These are phyloP conservation scores for Aspergillus biplanus DNA, from an alignment of 495 filamentous ascomycete species.

Conservation along the genomic window DNA sequence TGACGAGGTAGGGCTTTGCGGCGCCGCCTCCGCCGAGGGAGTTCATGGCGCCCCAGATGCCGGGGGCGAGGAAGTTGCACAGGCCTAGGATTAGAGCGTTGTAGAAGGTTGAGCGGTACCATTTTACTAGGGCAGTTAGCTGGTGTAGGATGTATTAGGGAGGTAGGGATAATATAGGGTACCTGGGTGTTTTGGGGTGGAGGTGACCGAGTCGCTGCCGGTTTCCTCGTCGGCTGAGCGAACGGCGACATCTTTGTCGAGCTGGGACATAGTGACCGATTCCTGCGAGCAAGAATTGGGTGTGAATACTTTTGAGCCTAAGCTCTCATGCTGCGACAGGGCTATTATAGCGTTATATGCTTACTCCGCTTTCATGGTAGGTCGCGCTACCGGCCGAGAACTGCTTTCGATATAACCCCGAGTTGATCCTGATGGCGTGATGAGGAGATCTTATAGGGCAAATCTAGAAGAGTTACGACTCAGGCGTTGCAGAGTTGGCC, in stretches of 20 bases:
- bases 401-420: too few species aligned
- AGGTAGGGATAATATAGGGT: background rate
- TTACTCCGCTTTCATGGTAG: too few species aligned
- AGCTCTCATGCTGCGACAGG: too few species aligned
- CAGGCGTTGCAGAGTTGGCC: background rate
- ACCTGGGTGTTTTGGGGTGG: conserved; percentile 29
- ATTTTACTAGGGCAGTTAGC: conserved; percentile 51
- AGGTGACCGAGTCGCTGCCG: conserved; percentile 2
- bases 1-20: conserved; percentile 65
- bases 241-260: conserved; percentile 25
- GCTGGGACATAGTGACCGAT: background rate
- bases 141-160: background rate
- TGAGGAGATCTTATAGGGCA: too few species aligned
- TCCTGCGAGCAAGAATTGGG: background rate
- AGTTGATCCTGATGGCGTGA: too few species aligned
- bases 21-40: conserved; percentile 67
- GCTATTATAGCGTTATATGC: too few species aligned
- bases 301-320: background rate
- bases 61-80: conserved; percentile 65
- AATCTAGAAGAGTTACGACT: background rate
- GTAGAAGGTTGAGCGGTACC: conserved; percentile 66
- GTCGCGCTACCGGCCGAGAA: too few species aligned
- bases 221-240: conserved; percentile 30
- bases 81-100: conserved; percentile 66
- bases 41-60: conserved; percentile 73